Base-by-base conservation (phyloP, 768 basidiomycete genomes). In the Collybia nuda region DNA sequence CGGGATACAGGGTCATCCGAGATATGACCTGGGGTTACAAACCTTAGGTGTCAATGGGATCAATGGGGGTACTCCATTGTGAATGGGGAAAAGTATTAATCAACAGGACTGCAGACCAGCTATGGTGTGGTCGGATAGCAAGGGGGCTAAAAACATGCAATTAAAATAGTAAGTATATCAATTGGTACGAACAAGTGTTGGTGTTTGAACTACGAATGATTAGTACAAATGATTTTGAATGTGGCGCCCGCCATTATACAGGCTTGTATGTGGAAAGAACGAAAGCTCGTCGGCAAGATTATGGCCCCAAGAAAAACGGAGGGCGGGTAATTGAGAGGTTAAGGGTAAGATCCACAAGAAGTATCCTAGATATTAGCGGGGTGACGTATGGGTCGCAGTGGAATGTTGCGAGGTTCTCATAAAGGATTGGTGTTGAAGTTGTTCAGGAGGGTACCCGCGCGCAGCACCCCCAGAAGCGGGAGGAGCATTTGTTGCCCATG, bases 351-450 rank as follows among this genome's bases (percentile, higher is more conserved):
- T 48, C 45, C 38, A 24, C 48, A 54, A 55, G 53, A 55, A 51
- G 50, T 54, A 57, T 44, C 44, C 45, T 57, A 55, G 24, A 54
- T n/a, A 58, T 62, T 58, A 62, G 28, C 57, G 59, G 26, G 62
- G 57, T 19, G 59, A 51, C 41, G 62, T 55, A 47, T 57, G 51
- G 32, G 52, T 57, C 22, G 44, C 44, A 23, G 60, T 46, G 37
- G 63, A 19, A 41, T 61, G 66, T 47, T 68, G 67, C 1, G 68
- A 64, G 24, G 67, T 62, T 48, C 69, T 63, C 57, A 71, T 62
- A 52, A 71, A 71, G 2, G 69, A 71, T 47, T 71, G 69, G 48
- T 67, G 69, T 47, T 71, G 69, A 38, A 67, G 56, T 51, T 71
- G 69, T 2, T 68, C 69, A 18, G 68, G 62, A 2, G 66, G 57